Base-by-base conservation (phyloP, 345 rosid genomes). In the Physaria fendleri region DNA sequence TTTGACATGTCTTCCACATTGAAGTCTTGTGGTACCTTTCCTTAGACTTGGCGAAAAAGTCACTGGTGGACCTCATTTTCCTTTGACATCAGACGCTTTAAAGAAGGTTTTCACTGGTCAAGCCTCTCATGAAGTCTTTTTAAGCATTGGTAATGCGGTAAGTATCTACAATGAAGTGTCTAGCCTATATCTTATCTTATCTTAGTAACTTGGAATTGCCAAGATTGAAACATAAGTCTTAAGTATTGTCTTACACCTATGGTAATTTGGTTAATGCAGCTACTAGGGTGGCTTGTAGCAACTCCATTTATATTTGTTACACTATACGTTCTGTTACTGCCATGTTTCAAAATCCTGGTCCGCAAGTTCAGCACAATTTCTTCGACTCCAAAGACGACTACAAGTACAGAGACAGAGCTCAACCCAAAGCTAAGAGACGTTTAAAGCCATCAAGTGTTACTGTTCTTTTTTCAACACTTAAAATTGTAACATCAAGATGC, bases 1-100 rank as follows among this genome's bases (percentile, higher is more conserved):
- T 52, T 56, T 8, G n/a, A n/a, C 8, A 5, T 48, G 13, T 71
- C 27, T 68, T 71, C 59, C 18, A 0, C 21, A 35, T 56, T 73
- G 49, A 71, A 93, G 99, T 70, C 83, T 93, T 33, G 73, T 93
- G 35, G 82, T 93, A 52, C 99, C 99, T 27, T 93, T 93, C 81
- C 64, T 93, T 84, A 87, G 99, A 50, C 74, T 93, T 23, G 99
- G 97, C 22, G 99, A 93, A 74, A 56, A 53, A 40, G 66, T 93
- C 12, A 53, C 82, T 2, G 95, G 95, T 14, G 97, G 97, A 59
- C 74, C 94, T 56, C 97, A 81, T 80, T 93, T 93, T 75, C 86
- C 95, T 9, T 77, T 93, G 68, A 86, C 94, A 52, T 76, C 99
- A 55, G 99, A 86, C 80, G 97, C 95, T 5, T 40, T 93, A 65